Base-by-base conservation (phyloP, 129 eudicot species). In the Deinandra increscens region DNA sequence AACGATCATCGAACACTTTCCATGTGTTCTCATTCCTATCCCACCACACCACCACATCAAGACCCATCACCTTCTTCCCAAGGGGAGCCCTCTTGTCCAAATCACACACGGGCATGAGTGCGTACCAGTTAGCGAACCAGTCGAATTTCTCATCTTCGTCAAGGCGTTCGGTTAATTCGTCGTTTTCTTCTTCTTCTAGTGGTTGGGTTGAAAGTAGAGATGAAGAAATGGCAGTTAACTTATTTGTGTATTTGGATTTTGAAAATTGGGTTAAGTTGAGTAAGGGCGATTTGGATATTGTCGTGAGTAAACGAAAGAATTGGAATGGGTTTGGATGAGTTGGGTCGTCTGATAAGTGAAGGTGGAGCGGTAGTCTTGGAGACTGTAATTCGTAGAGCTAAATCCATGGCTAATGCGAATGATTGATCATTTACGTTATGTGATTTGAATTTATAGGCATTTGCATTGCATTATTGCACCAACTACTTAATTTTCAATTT, bases 1-100 rank as follows among this genome's bases (percentile, higher is more conserved):
- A 89, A 9, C 23, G 41, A 75, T 89, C 96, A 31, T 86, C 88
- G 70, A 89, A 86, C 73, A 89, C 96, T 80, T 84, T 86, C 96
- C 93, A 89, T n/a, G 15, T 81, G 55, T 48, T 68, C 63, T 86
- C 85, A 70, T 75, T 86, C 36, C 68, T 70, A 19, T 89, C 96
- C 93, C 93, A 89, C 96, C 96, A 89, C 29, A 81, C 82, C 86
- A 39, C 15, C 86, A 45, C 51, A 45, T 45, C 19, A 14, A 45
- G 60, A 9, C 34, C 60, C 34, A 54, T 7, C 39, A 5, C 88
- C 42, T 78, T 82, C 80, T 79, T 90, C 64, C 85, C 95, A 61
- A 67, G 79, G 4, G 95, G 95, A 53, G 79, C 81, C 69, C 95
- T 84, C 84, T 86, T 87, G 46, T 90, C 95, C 15, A 87, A 82